Evolutionary conservation across 371 early-diverging fungal genomes (phyloP), one percentile per base, ranked within the genome.

Genomic region (Sporodiniella umbellata): DNA sequence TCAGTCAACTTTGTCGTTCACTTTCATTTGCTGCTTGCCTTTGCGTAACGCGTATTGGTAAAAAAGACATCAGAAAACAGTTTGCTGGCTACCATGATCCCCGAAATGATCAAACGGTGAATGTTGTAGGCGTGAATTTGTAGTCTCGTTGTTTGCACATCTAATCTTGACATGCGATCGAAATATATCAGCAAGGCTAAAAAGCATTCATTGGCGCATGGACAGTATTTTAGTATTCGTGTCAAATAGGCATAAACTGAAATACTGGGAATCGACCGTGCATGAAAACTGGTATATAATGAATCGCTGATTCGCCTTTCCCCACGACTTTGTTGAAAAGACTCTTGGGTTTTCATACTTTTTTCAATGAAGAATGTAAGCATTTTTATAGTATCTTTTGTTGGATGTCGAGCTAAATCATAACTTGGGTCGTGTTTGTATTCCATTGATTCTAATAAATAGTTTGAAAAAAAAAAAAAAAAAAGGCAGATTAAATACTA

Each of bases 141-240:
- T 30, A 94, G 73, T 31, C 68, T 79, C 28, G 59, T 64, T 19
- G 60, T 75, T 46, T 57, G 60, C 39, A 58, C 60, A 40, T 46
- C 53, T 18, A 58, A 65, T 55, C 80, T 73, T 46, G 81, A 69
- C 75, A 83, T 76, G 47, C 90, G 83, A 60, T 92, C 89, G 63
- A 93, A 80, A 64, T 95, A 93, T 15, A 93, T 86, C 10, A 94
- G 65, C 15, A 90, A 62, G 18, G 91, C 85, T 14, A 94, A 60
- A 55, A 93, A 91, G 56, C 87, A 86, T 63, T 93, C 94, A 68
- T 86, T 93, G 23, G 85, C 79, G 58, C 90, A 91, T 1, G 96
- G 96, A 43, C 94, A 93, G 56, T 94, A 95, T 60, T 90, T 92
- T 43, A 90, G 80, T 38, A 95, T 94, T 39, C 96, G 88, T 23